Percentiles rank a stretch among this genome's conserved stretches.
phyloP scores from a whole-genome alignment of 306 rosid genomes.

The Castanea sativa region DNA sequence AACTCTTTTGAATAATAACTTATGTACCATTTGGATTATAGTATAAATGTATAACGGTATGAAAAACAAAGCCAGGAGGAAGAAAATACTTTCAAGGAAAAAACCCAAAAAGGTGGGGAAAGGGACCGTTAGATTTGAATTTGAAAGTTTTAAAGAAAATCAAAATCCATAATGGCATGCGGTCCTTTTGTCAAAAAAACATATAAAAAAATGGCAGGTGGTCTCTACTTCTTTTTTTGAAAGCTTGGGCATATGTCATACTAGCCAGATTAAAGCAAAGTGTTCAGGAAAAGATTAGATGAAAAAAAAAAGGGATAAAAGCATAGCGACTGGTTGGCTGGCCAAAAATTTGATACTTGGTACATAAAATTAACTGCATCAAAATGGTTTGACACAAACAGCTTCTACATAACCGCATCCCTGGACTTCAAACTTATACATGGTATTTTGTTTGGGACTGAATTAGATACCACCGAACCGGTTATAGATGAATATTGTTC shows the following conservation, averaged over 20 bases:
- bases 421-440: no score
- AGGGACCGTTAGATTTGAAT: constrained; percentile 66
- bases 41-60: neutral
- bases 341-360: constrained; percentile 14
- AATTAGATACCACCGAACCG: no score
- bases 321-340: constrained; percentile 27
- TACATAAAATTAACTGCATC: no score
- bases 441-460: no score
- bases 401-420: no score
- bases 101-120: constrained; percentile 31
- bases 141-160: constrained; percentile 34
- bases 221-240: constrained; percentile 13
- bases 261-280: constrained; percentile 23
- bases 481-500: no score
- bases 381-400: no score
- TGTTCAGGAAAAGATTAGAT: neutral
- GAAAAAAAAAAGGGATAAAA: no score
- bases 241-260: constrained; percentile 14
- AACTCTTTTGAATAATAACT: no score
- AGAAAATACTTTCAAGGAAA: neutral
- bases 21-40: no score
- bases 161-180: constrained; percentile 25
- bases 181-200: neutral
- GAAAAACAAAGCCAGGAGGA: neutral
- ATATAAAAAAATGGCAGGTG: no score